A percentile compares a stretch with the other conserved stretches of the same genome.
Evolutionary conservation across 345 rosid species (phyloP).

Genomic region (Bruguiera parviflora): DNA sequence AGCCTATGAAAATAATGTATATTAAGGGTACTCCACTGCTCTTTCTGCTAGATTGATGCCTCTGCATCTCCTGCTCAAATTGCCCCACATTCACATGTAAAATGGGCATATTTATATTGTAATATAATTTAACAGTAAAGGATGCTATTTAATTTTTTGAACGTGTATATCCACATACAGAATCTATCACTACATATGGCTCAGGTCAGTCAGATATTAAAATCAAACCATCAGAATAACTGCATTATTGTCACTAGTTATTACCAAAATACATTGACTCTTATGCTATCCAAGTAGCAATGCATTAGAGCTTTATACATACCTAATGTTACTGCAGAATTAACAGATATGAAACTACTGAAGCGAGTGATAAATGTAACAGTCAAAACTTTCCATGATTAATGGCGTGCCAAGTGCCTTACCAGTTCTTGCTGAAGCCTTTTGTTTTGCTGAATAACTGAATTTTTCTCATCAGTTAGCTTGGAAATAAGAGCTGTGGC

Average conservation of each 20-base stretch:
- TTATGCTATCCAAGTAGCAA: too few species aligned
- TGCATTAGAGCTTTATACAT: too few species aligned
- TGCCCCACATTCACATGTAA: not conserved
- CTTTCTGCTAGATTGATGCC: constrained; percentile 41
- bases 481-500: constrained; percentile 44
- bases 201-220: too few species aligned
- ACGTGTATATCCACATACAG: too few species aligned
- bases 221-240: too few species aligned
- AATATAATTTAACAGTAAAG: not conserved
- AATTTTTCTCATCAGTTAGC: constrained; percentile 58
- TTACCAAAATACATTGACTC: too few species aligned
- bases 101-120: not conserved
- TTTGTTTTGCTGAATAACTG: constrained; percentile 42
- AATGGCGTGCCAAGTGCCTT: constrained; percentile 6
- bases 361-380: not conserved
- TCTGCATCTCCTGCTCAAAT: constrained; percentile 56
- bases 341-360: not conserved
- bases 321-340: not conserved
- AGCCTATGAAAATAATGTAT: constrained; percentile 61
- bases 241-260: too few species aligned
- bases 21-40: constrained; percentile 41
- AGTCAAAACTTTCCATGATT: not conserved
- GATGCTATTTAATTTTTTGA: too few species aligned
- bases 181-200: too few species aligned
- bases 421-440: constrained; percentile 71